Base-by-base conservation (phyloP, 2,329 filamentous ascomycete genomes). In the Botrytis tulipae region DNA sequence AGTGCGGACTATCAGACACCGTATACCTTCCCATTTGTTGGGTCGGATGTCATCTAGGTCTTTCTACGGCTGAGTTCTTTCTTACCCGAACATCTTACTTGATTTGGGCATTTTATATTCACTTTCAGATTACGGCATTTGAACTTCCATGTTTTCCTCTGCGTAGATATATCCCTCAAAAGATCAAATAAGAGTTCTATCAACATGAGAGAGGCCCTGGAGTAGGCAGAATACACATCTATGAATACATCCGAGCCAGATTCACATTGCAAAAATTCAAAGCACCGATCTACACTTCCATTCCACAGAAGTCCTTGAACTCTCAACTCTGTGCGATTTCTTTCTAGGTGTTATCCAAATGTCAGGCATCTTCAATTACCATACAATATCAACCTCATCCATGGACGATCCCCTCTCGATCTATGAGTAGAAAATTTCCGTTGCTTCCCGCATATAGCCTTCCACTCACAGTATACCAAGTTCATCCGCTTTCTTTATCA, bases 401-500 rank as follows among this genome's bases (percentile, higher is more conserved):
- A 29, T 8, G 16, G 3, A 29, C 18, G 1, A 9, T 57, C 3
- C 29, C 4, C 51, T 57, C 14, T 29, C 51, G 0, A 8, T 29
- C 51, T 57, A 9, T 9, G 3, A 4, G 14, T 32, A 4, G 1
- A 18, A 0, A 57, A 9, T n/a, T 29, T 29, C n/a, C 16, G 18
- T 0, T 29, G 0, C 9, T 57, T 18, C 25, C 51, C 14, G 0
- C n/a, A 57, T 9, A n/a, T n/a, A n/a, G 5, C 10, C 6, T n/a
- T n/a, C 25, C 25, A 51, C 1, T 6, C 5, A 2, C 6, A 7
- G 7, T 16, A 0, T 16, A 9, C 12, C 0, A 16, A 29, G 1
- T 29, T 9, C 6, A 18, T 16, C 14, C 14, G 1, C 7, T 18
- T 8, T 57, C 6, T 18, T 18, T 9, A 6, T 57, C 51, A 29